phyloP scores from a whole-genome alignment of 2,329 filamentous ascomycete species.

The Gnomoniopsis sp. region DNA sequence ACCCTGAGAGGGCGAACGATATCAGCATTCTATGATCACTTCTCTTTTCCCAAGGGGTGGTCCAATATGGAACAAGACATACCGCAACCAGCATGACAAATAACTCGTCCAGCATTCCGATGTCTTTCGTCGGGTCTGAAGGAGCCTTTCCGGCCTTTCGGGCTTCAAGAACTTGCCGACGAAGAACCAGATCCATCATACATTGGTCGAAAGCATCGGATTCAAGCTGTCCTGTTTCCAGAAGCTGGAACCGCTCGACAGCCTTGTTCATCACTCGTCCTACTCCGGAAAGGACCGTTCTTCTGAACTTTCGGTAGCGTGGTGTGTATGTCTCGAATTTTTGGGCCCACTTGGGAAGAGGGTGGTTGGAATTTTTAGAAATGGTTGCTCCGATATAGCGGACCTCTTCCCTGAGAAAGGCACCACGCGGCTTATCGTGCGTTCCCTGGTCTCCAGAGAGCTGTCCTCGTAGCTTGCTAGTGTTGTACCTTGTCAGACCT shows the following conservation, averaged over 20 bases:
- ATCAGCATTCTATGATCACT: too few relatives aligned
- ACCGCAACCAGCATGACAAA: slow-evolving; percentile 21
- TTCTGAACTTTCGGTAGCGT: slow-evolving; percentile 19
- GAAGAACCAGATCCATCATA: slow-evolving; percentile 33
- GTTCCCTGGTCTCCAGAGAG: neutral
- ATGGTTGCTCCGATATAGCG: neutral
- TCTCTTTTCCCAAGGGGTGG: too few relatives aligned
- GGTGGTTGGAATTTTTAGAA: neutral
- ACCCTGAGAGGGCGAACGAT: too few relatives aligned
- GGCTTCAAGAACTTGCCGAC: slow-evolving; percentile 29
- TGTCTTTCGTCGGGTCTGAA: slow-evolving; percentile 23
- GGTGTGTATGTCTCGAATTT: slow-evolving; percentile 13
- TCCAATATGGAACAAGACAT: slow-evolving; percentile 24
- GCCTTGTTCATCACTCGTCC: slow-evolving; percentile 22
- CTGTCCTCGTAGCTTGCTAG: slow-evolving; percentile 19
- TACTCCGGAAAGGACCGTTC: slow-evolving; percentile 21
- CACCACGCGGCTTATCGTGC: slow-evolving; percentile 9
- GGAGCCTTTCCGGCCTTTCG: slow-evolving; percentile 28
- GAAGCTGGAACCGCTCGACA: slow-evolving; percentile 19
- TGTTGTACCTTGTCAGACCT: slow-evolving; percentile 25
- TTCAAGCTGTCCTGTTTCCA: slow-evolving; percentile 19
- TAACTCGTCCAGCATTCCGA: slow-evolving; percentile 26
- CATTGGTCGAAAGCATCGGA: slow-evolving; percentile 28
- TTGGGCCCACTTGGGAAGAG: neutral
- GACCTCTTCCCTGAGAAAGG: slow-evolving; percentile 1